phyloP scores from a whole-genome alignment of 2,329 filamentous ascomycete genomes.

The Fusarium redolens region DNA sequence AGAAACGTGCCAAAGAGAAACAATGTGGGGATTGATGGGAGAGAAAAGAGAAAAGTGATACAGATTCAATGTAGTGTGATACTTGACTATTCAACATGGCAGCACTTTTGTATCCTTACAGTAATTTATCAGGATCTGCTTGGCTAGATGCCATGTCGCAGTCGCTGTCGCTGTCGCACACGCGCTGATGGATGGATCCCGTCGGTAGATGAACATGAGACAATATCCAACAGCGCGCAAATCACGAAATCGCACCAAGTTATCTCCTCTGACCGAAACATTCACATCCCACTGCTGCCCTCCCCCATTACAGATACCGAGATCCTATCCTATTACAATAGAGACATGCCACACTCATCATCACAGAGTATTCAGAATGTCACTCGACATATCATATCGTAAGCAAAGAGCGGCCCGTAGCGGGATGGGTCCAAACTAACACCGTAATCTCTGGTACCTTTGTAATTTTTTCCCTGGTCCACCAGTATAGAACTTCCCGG shows the following conservation, averaged over 20 bases:
- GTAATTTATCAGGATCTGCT: not conserved
- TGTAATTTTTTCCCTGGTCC: not conserved
- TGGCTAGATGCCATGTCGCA: not conserved
- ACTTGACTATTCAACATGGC: not conserved
- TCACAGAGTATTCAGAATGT: not conserved
- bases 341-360: not conserved
- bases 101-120: not conserved
- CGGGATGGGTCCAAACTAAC: conserved; percentile 6
- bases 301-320: not conserved
- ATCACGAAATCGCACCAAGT: not conserved
- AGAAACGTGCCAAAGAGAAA: not conserved
- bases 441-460: not conserved
- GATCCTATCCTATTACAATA: not conserved
- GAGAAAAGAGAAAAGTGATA: conserved; percentile 5
- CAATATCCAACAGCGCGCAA: not conserved
- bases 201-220: not conserved
- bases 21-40: conserved; percentile 11
- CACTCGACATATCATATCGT: not conserved
- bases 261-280: not conserved
- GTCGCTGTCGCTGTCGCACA: not conserved
- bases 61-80: conserved; percentile 1
- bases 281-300: not conserved
- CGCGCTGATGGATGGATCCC: not conserved
- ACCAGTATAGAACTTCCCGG: not conserved
- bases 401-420: conserved; percentile 5